These are phyloP conservation scores for Lasiodiplodia sp. DNA, from an alignment of 2,329 filamentous ascomycete species.

Conservation along the genomic window DNA sequence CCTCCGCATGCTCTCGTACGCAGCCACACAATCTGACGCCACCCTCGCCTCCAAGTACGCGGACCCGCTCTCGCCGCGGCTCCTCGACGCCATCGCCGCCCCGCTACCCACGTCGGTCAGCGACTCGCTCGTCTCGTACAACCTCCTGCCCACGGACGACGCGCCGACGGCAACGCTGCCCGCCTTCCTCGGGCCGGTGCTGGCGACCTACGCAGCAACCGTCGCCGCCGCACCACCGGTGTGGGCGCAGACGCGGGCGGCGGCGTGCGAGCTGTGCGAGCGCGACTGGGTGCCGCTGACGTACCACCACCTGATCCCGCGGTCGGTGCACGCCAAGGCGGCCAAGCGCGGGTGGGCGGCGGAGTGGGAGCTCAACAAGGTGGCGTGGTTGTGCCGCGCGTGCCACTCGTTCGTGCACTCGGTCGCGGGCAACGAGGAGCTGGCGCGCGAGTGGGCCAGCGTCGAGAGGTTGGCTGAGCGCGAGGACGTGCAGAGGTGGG, in stretches of 20 bases:
- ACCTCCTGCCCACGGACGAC: slow-evolving; percentile 57
- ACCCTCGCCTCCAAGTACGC: slow-evolving; percentile 64
- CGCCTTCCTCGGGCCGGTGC: slow-evolving; percentile 67
- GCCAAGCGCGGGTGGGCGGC: slow-evolving; percentile 81
- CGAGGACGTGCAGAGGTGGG: slow-evolving; percentile 76
- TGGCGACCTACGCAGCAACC: slow-evolving; percentile 68
- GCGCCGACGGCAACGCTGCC: slow-evolving; percentile 43
- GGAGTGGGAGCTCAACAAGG: slow-evolving; percentile 76
- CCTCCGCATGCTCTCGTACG: slow-evolving; percentile 69
- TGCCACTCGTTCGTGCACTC: slow-evolving; percentile 85
- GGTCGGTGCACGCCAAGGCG: slow-evolving; percentile 76
- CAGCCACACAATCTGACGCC: slow-evolving; percentile 59
- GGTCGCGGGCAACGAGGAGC: slow-evolving; percentile 76
- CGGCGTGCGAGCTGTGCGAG: slow-evolving; percentile 77
- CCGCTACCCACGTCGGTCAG: slow-evolving; percentile 65
- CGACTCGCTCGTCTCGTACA: slow-evolving; percentile 74
- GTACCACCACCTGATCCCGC: slow-evolving; percentile 88
- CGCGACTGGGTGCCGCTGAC: slow-evolving; percentile 77
- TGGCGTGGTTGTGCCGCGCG: slow-evolving; percentile 85
- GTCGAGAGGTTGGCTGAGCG: slow-evolving; percentile 74
- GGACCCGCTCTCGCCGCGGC: slow-evolving; percentile 61
- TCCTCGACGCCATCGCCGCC: slow-evolving; percentile 60
- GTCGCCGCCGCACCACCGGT: slow-evolving; percentile 69
- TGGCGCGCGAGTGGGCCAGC: slow-evolving; percentile 76
- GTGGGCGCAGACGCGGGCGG: slow-evolving; percentile 63